These are phyloP conservation scores for Eutrema salsugineum DNA, from an alignment of 441 rosid genomes.

Conservation along the genomic window DNA sequence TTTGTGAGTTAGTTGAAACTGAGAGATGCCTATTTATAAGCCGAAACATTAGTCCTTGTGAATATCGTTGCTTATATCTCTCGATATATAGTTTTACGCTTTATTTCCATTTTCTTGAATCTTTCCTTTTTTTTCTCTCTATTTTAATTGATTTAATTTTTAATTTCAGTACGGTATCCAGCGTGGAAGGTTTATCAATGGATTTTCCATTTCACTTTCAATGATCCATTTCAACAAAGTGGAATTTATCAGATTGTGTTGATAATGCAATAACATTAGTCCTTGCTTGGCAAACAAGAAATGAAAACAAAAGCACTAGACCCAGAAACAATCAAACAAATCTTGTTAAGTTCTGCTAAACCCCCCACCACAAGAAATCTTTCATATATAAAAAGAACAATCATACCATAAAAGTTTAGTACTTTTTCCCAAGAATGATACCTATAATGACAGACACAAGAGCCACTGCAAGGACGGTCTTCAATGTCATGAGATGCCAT, in stretches of 20 bases:
- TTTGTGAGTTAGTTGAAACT: background rate
- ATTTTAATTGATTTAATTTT: background rate
- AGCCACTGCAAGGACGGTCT: constrained; percentile 61
- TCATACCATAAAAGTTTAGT: constrained; percentile 34
- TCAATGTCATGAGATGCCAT: constrained; percentile 43
- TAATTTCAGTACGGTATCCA: no score
- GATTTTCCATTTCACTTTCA: background rate
- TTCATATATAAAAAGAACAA: background rate
- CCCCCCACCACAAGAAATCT: background rate
- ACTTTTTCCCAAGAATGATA: constrained; percentile 72
- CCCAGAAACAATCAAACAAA: background rate
- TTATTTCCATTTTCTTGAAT: background rate
- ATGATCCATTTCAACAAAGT: background rate
- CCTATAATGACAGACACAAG: constrained; percentile 67
- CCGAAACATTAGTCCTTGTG: no score
- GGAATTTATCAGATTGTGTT: background rate
- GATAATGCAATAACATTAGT: background rate
- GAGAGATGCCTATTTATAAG: background rate
- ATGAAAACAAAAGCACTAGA: background rate
- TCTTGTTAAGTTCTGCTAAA: background rate
- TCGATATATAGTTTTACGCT: background rate
- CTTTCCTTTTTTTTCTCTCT: background rate
- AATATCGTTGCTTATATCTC: no score
- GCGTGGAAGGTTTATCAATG: no score
- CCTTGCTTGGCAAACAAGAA: background rate